These are phyloP conservation scores for Russula sp. DNA, from an alignment of 768 basidiomycete genomes.

Conservation along the genomic window DNA sequence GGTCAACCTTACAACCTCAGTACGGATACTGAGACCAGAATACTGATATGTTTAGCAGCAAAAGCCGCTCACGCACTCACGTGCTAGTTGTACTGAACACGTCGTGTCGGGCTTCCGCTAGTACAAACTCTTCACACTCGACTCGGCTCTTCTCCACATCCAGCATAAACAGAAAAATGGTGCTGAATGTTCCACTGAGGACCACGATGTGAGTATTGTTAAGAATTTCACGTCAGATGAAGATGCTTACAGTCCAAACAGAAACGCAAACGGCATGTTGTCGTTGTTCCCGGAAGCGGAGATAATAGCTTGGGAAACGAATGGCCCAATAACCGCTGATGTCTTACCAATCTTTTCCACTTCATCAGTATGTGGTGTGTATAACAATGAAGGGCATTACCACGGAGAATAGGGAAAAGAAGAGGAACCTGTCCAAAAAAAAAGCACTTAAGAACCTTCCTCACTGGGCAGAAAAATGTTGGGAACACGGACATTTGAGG, in stretches of 20 bases:
- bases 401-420: slow-evolving; percentile 67
- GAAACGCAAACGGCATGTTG: slow-evolving; percentile 68
- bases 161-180: slow-evolving; percentile 52
- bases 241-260: slow-evolving; percentile 48
- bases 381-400: slow-evolving; percentile 29
- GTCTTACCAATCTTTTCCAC: slow-evolving; percentile 59
- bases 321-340: slow-evolving; percentile 68
- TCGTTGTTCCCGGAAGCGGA: slow-evolving; percentile 62
- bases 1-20: too few species aligned
- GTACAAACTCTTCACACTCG: slow-evolving; percentile 57
- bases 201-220: neutral
- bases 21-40: too few species aligned
- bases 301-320: slow-evolving; percentile 70
- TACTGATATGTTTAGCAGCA: neutral
- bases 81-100: slow-evolving; percentile 27
- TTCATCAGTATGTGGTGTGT: neutral
- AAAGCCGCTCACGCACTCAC: neutral
- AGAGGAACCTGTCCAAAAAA: slow-evolving; percentile 44
- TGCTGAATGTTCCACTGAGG: slow-evolving; percentile 44
- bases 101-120: slow-evolving; percentile 41
- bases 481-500: slow-evolving; percentile 56
- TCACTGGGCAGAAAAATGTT: neutral
- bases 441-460: neutral
- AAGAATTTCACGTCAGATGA: neutral
- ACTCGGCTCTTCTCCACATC: slow-evolving; percentile 56